phyloP scores from a whole-genome alignment of 495 filamentous ascomycete genomes.

The Penicillium antarcticum region DNA sequence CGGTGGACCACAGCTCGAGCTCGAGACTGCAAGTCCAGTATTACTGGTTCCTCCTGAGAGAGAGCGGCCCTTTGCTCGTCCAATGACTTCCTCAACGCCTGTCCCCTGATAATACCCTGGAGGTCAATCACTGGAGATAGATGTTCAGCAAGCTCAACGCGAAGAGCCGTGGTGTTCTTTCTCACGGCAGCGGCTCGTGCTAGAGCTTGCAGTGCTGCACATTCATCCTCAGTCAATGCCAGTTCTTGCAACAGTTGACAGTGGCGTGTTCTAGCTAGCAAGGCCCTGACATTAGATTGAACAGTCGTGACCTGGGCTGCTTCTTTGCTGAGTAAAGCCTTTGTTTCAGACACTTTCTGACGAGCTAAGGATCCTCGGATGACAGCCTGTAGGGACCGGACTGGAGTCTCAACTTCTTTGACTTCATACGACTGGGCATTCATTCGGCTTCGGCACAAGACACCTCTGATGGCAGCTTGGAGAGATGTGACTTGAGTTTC shows the following conservation, averaged over 20 bases:
- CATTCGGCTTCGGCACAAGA: slow-evolving; percentile 43
- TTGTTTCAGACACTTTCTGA: slow-evolving; percentile 33
- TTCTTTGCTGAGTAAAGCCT: slow-evolving; percentile 28
- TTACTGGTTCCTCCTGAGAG: slow-evolving; percentile 25
- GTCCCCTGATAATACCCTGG: slow-evolving; percentile 34
- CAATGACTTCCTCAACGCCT: slow-evolving; percentile 34
- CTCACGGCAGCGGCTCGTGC: slow-evolving; percentile 36
- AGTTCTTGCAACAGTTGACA: slow-evolving; percentile 30
- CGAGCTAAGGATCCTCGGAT: slow-evolving; percentile 53
- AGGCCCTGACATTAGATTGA: slow-evolving; percentile 43
- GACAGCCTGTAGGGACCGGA: slow-evolving; percentile 41
- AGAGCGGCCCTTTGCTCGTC: slow-evolving; percentile 31
- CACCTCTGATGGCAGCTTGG: slow-evolving; percentile 68
- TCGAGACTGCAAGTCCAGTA: slow-evolving; percentile 46
- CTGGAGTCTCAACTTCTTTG: slow-evolving; percentile 17
- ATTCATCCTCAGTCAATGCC: slow-evolving; percentile 19
- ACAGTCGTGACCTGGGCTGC: slow-evolving; percentile 36
- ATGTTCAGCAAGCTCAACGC: slow-evolving; percentile 27
- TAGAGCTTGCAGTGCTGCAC: slow-evolving; percentile 39
- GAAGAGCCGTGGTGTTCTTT: slow-evolving; percentile 22
- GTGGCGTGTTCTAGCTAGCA: slow-evolving; percentile 30
- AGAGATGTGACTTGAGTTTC: slow-evolving; percentile 54
- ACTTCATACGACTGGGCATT: slow-evolving; percentile 50
- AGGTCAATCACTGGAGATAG: slow-evolving; percentile 22
- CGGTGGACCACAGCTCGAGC: slow-evolving; percentile 45